Conservation (phyloP, 345 rosid species). For the Acer yangbiense region DNA sequence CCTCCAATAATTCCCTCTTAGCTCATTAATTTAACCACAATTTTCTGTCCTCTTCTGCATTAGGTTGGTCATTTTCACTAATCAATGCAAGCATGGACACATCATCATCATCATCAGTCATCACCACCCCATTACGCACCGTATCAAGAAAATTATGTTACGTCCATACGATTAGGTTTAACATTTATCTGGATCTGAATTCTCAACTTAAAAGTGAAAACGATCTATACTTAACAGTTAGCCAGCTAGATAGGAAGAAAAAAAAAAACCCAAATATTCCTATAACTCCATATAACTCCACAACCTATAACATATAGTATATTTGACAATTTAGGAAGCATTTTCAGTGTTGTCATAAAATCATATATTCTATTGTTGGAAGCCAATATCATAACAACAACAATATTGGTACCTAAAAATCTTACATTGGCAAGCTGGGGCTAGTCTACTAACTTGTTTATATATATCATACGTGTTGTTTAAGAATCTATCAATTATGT, state of each 20-base stretch:
- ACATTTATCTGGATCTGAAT: no score
- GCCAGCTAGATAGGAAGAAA: no score
- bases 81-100: constrained; percentile 13
- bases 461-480: constrained; percentile 13
- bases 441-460: neutral
- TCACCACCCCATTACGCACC: no score
- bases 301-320: no score
- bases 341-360: neutral
- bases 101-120: neutral
- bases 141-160: no score
- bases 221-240: neutral
- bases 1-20: constrained; percentile 28
- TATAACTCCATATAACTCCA: no score
- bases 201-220: neutral
- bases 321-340: neutral
- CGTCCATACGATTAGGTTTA: no score
- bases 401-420: neutral
- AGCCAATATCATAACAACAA: constrained; percentile 2
- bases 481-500: constrained; percentile 24
- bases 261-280: no score
- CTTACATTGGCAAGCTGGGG: neutral
- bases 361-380: constrained; percentile 17
- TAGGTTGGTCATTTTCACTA: constrained; percentile 29
- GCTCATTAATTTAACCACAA: neutral
- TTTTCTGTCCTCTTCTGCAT: neutral